These are phyloP conservation scores for Linderniella brevidens DNA, from an alignment of 257 asterid species.

Conservation along the genomic window DNA sequence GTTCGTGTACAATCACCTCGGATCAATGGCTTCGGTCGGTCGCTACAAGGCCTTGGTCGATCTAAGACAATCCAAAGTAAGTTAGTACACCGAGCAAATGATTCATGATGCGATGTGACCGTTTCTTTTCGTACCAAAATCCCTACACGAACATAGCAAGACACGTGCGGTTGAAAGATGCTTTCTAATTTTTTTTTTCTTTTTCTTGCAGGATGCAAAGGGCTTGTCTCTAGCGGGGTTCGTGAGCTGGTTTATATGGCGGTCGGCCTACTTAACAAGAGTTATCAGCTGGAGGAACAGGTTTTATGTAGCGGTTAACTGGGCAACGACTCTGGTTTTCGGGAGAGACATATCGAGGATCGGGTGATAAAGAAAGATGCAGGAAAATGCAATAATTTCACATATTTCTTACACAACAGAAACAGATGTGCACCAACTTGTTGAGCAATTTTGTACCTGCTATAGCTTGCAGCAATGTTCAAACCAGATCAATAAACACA, in stretches of 20 bases:
- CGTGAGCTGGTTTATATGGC: constrained; percentile 5
- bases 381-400: neutral
- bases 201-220: neutral
- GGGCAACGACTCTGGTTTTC: neutral
- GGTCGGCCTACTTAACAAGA: neutral
- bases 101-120: too few species aligned
- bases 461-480: too few species aligned
- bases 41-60: constrained; percentile 87
- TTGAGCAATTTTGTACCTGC: too few species aligned
- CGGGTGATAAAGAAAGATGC: too few species aligned
- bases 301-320: constrained; percentile 1
- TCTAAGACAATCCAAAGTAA: constrained; percentile 71
- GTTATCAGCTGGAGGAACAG: constrained; percentile 6
- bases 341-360: neutral
- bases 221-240: neutral
- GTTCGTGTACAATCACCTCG: constrained; percentile 64
- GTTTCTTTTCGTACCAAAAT: neutral
- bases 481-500: too few species aligned
- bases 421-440: too few species aligned
- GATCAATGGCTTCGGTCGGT: constrained; percentile 94
- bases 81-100: too few species aligned
- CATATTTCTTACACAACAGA: neutral
- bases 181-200: neutral
- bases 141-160: too few species aligned
- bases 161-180: neutral